Evolutionary conservation across 345 rosid species (phyloP), one percentile per base, ranked within the genome.

Genomic region (Eucalyptus lansdowneana): DNA sequence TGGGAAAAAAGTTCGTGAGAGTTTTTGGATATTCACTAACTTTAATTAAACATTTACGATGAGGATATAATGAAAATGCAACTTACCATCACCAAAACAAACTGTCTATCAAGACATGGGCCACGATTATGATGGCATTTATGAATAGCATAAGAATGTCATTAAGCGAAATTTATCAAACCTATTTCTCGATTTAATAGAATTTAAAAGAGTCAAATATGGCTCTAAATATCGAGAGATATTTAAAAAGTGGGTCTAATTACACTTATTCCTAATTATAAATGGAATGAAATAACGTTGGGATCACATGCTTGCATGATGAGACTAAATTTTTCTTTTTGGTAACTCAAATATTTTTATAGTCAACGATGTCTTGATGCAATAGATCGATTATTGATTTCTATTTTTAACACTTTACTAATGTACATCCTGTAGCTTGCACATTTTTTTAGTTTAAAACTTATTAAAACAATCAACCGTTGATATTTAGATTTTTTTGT

Each of bases 371-470:
- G 17, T 65, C 17, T 29, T 14, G 17, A 62, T 13, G 8, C 34
- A 12, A 5, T 0, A 14, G 8, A 27, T n/a, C 2, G 3, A 3
- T 2, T 65, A 7, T 14, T n/a, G 37, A 65, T 29, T 60, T 60
- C 15, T 58, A 58, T 58, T 29, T 62, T 5, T 65, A 29, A n/a
- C 72, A 14, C 10, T 65, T 65, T 65, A 29, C 21, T 14, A 65
- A 65, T 29, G 2, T 65, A 65, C 1, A 65, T 14, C n/a, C 8
- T 0, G 5, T n/a, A n/a, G 9, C 19, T 65, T 3, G 19, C 76
- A 14, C 10, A 7, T n/a, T 14, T 65, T 65, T 5, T 65, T n/a
- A 29, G 19, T 62, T 5, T 62, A 62, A n/a, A 65, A 65, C 11
- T 65, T 65, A 14, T 65, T 4, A 29, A 65, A n/a, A 29, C 6